These are phyloP conservation scores for Trichoderma semiorbis DNA, from an alignment of 2,329 filamentous ascomycete genomes.

Conservation along the genomic window DNA sequence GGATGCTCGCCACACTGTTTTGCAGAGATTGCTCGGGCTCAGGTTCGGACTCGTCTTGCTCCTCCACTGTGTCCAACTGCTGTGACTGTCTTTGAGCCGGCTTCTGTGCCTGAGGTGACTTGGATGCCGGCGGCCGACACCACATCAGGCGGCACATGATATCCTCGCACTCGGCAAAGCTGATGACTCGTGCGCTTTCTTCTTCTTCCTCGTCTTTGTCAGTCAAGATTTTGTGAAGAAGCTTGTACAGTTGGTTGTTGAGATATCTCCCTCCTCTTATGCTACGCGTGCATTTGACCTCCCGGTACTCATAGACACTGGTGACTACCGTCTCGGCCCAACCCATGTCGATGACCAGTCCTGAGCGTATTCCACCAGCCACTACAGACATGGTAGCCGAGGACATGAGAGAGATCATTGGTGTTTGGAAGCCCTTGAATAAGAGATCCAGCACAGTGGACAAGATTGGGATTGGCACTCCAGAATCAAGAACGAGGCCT, in stretches of 20 bases:
- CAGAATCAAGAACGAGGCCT: conserved; percentile 71
- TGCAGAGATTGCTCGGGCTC: conserved; percentile 31
- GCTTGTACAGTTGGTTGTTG: conserved; percentile 63
- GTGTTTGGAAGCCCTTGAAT: conserved; percentile 76
- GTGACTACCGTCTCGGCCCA: conserved; percentile 89
- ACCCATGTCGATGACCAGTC: conserved; percentile 82
- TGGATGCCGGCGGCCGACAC: conserved; percentile 51
- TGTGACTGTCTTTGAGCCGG: conserved; percentile 37
- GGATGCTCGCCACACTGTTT: conserved; percentile 39
- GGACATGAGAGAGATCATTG: conserved; percentile 77
- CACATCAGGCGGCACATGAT: conserved; percentile 71
- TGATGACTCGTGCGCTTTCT: conserved; percentile 40
- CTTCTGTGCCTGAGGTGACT: conserved; percentile 26
- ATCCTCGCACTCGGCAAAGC: conserved; percentile 80
- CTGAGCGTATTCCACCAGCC: conserved; percentile 80
- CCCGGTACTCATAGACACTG: conserved; percentile 85
- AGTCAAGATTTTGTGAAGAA: conserved; percentile 44
- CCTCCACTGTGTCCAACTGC: conserved; percentile 48
- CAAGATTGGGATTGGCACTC: conserved; percentile 73
- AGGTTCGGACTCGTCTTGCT: conserved; percentile 52
- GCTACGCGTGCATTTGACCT: conserved; percentile 67
- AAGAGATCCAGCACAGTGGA: conserved; percentile 72
- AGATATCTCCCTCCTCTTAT: conserved; percentile 72
- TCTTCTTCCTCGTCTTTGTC: conserved; percentile 32
- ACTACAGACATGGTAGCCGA: conserved; percentile 70